phyloP scores from a whole-genome alignment of 2,329 filamentous ascomycete species.

The Bipolaris oryzae region DNA sequence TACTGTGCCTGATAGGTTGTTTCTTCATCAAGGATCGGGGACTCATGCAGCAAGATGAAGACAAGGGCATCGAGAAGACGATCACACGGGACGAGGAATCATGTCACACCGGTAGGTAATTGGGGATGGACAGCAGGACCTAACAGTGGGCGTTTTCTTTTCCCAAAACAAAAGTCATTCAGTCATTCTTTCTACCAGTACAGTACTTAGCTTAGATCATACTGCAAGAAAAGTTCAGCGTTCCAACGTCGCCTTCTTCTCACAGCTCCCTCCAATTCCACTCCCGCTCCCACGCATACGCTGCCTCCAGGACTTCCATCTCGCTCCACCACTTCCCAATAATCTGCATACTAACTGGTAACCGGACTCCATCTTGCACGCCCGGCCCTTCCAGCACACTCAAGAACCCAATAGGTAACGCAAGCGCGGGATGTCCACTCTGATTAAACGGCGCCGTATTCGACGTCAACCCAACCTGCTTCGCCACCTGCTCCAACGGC shows the following conservation, averaged over 20 bases:
- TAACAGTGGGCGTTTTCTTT: no score
- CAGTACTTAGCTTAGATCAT: no score
- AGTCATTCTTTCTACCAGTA: no score
- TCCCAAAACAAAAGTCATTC: no score
- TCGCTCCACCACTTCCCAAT: constrained; percentile 61
- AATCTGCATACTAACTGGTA: constrained; percentile 63
- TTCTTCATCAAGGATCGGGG: constrained; percentile 58
- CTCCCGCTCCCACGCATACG: constrained; percentile 55
- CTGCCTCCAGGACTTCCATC: constrained; percentile 53
- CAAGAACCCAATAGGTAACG: constrained; percentile 58
- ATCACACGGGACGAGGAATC: background rate
- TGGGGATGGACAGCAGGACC: no score
- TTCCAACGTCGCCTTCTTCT: background rate
- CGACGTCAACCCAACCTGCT: constrained; percentile 60
- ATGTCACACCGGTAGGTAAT: background rate
- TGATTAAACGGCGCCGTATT: constrained; percentile 65
- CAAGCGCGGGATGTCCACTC: constrained; percentile 63
- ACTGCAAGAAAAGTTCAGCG: no score
- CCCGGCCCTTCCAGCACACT: constrained; percentile 49
- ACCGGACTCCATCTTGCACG: constrained; percentile 26
- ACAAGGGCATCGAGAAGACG: background rate
- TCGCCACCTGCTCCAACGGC: constrained; percentile 55
- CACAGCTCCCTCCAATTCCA: constrained; percentile 53
- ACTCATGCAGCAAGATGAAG: constrained; percentile 43
- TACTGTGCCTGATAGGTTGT: constrained; percentile 57